Evolutionary conservation across 345 rosid species (phyloP).

Genomic region (Euphorbia tirucalli): DNA sequence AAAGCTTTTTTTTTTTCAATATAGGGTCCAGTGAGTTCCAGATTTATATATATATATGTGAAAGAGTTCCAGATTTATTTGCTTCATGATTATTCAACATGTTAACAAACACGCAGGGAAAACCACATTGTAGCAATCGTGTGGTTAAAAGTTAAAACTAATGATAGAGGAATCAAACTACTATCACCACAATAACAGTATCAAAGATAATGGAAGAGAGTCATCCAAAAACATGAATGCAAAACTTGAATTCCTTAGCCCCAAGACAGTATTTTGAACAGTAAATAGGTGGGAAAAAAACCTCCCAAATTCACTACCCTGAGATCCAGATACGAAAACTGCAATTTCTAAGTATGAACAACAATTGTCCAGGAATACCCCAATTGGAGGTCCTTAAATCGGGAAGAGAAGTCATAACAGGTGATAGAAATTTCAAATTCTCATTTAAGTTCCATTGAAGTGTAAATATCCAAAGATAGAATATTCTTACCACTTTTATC

Average conservation of each 20-base stretch:
- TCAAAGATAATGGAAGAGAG: too few relatives aligned
- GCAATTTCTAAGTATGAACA: neutral
- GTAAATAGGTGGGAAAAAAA: neutral
- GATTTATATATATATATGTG: too few relatives aligned
- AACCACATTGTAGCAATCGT: too few relatives aligned
- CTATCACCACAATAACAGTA: neutral
- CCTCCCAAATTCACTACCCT: neutral
- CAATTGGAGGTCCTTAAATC: neutral
- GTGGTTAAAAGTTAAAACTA: too few relatives aligned
- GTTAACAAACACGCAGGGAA: too few relatives aligned
- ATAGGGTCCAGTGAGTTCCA: too few relatives aligned
- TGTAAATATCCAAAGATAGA: neutral
- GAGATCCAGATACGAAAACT: neutral
- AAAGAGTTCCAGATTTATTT: too few relatives aligned
- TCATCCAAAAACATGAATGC: neutral
- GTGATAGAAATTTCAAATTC: neutral
- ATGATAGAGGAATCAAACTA: neutral
- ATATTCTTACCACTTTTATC: slow-evolving; percentile 52
- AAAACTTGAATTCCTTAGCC: neutral
- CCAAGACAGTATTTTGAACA: neutral
- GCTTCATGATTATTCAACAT: too few relatives aligned
- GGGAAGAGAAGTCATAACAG: neutral
- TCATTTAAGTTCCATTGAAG: neutral
- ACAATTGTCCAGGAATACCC: neutral
- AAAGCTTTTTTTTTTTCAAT: too few relatives aligned